These are phyloP conservation scores for Crocinoboletus sp. DNA, from an alignment of 1,284 basidiomycete genomes.

Conservation along the genomic window DNA sequence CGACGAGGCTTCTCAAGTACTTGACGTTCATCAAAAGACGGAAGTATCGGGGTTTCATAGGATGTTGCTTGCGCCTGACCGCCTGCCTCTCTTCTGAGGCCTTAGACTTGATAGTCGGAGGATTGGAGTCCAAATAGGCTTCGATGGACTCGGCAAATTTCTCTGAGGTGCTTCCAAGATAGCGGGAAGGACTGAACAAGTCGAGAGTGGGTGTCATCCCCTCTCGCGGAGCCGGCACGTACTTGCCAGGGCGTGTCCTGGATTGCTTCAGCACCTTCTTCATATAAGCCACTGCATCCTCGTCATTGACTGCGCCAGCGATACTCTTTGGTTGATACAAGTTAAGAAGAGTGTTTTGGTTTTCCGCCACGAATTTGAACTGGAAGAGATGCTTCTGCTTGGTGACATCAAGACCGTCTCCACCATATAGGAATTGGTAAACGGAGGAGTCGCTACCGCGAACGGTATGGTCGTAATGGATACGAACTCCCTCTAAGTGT, in stretches of 20 bases:
- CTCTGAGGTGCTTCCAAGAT: slow-evolving; percentile 92
- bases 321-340: slow-evolving; percentile 68
- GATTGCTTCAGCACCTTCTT: slow-evolving; percentile 86
- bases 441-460: slow-evolving; percentile 92
- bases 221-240: slow-evolving; percentile 43
- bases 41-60: slow-evolving; percentile 63
- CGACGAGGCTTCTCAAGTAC: slow-evolving; percentile 91
- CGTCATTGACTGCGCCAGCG: slow-evolving; percentile 57
- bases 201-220: slow-evolving; percentile 73
- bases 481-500: slow-evolving; percentile 93
- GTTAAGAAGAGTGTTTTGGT: slow-evolving; percentile 78
- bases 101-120: slow-evolving; percentile 57
- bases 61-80: slow-evolving; percentile 44
- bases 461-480: slow-evolving; percentile 98
- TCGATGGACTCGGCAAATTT: slow-evolving; percentile 83
- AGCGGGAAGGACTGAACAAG: slow-evolving; percentile 73
- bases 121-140: slow-evolving; percentile 79
- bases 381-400: slow-evolving; percentile 90
- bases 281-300: slow-evolving; percentile 75
- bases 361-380: slow-evolving; percentile 93
- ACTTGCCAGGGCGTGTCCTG: slow-evolving; percentile 44
- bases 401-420: slow-evolving; percentile 95
- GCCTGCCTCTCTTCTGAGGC: slow-evolving; percentile 36
- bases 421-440: slow-evolving; percentile 97
- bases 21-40: slow-evolving; percentile 81